Conservation (phyloP, 2,329 filamentous ascomycete genomes). For the Epichloe sibirici region DNA sequence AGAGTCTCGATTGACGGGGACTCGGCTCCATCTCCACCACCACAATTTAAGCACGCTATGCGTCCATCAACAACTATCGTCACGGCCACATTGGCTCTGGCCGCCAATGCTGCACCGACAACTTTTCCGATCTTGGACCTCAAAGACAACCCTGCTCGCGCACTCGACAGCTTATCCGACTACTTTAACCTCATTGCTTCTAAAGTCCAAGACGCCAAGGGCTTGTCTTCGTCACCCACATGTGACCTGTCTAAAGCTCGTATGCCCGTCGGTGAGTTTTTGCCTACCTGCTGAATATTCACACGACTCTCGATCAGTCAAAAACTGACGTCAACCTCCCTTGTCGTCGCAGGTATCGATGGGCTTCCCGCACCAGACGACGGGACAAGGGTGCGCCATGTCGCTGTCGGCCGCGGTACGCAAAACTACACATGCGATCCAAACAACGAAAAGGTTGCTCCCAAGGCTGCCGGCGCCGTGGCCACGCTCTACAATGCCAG, state of each 20-base stretch:
- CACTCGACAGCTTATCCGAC: slow-evolving; percentile 36
- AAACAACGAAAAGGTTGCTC: slow-evolving; percentile 44
- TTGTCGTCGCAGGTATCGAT: slow-evolving; percentile 30
- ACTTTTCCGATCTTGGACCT: slow-evolving; percentile 24
- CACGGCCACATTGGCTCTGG: slow-evolving; percentile 30
- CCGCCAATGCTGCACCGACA: slow-evolving; percentile 35
- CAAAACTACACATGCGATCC: slow-evolving; percentile 85
- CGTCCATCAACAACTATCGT: slow-evolving; percentile 34
- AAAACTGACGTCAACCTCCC: neutral
- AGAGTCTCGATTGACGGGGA: neutral
- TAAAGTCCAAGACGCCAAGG: slow-evolving; percentile 38
- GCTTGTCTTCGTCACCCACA: slow-evolving; percentile 26
- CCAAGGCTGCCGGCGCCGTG: slow-evolving; percentile 57
- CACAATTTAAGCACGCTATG: slow-evolving; percentile 27
- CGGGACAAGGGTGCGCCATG: slow-evolving; percentile 57
- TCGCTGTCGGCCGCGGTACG: slow-evolving; percentile 77
- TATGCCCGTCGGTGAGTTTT: slow-evolving; percentile 34
- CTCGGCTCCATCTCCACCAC: neutral
- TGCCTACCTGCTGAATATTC: too few species aligned
- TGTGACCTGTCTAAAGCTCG: slow-evolving; percentile 43
- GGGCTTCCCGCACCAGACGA: slow-evolving; percentile 47
- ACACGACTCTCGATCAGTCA: neutral
- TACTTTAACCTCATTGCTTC: slow-evolving; percentile 49
- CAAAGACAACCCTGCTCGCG: slow-evolving; percentile 25
- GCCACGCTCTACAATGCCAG: slow-evolving; percentile 82